These are phyloP conservation scores for Zygosaccharomyces sapae DNA, from an alignment of 1,139 yeast species.

Conservation along the genomic window DNA sequence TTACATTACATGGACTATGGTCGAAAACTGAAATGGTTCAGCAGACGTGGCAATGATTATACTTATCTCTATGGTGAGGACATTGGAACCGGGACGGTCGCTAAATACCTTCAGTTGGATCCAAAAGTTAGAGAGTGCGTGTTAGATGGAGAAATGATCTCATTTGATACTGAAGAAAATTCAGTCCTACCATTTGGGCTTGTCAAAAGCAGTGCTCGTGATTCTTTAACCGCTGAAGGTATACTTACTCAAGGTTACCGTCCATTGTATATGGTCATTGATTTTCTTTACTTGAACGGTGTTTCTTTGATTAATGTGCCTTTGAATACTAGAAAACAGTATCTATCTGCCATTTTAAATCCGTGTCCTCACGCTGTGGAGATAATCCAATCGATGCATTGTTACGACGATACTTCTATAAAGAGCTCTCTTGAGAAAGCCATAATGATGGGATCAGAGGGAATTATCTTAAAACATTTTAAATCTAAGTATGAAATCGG, in stretches of 20 bases:
- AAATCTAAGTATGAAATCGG: slow-evolving; percentile 58
- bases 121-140: slow-evolving; percentile 46
- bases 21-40: slow-evolving; percentile 51
- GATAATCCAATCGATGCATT: slow-evolving; percentile 46
- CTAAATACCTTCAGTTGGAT: slow-evolving; percentile 49
- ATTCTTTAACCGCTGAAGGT: slow-evolving; percentile 36
- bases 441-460: slow-evolving; percentile 68
- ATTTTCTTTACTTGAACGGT: slow-evolving; percentile 66
- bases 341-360: slow-evolving; percentile 46
- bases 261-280: slow-evolving; percentile 70
- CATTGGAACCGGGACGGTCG: slow-evolving; percentile 51
- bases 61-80: slow-evolving; percentile 69
- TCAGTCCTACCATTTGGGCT: slow-evolving; percentile 75
- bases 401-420: slow-evolving; percentile 49
- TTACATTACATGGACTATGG: slow-evolving; percentile 51
- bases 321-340: slow-evolving; percentile 52
- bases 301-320: slow-evolving; percentile 52
- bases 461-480: slow-evolving; percentile 70
- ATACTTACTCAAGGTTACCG: slow-evolving; percentile 35
- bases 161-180: slow-evolving; percentile 64
- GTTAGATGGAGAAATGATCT: slow-evolving; percentile 92
- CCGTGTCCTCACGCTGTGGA: slow-evolving; percentile 52
- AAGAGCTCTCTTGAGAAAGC: slow-evolving; percentile 54
- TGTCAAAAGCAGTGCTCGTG: slow-evolving; percentile 61
- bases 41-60: slow-evolving; percentile 70